phyloP scores from a whole-genome alignment of 2,329 filamentous ascomycete species.

The Fusarium cicatricum region DNA sequence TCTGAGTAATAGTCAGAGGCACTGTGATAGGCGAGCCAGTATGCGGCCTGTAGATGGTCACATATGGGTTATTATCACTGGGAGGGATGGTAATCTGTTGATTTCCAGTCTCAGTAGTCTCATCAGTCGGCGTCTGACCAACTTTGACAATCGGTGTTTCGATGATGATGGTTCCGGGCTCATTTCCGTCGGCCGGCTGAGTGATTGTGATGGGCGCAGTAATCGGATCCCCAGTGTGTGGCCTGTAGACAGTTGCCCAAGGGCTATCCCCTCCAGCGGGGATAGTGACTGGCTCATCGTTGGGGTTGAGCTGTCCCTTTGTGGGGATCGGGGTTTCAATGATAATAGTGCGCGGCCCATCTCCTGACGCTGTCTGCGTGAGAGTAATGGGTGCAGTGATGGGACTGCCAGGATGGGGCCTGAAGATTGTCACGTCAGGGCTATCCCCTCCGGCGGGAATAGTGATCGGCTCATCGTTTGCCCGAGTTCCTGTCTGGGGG shows the following conservation, averaged over 20 bases:
- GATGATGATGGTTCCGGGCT: conserved; percentile 27
- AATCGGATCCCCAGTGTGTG: conserved; percentile 29
- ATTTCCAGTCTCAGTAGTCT: conserved; percentile 9
- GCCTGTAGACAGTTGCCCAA: conserved; percentile 24
- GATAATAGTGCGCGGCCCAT: conserved; percentile 26
- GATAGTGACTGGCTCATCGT: conserved; percentile 20
- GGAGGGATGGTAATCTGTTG: conserved; percentile 24
- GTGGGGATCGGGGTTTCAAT: conserved; percentile 22
- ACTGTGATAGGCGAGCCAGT: conserved; percentile 9
- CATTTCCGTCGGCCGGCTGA: conserved; percentile 13
- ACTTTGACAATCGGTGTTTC: too few species aligned
- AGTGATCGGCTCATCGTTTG: conserved; percentile 3
- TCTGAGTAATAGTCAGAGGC: conserved; percentile 18
- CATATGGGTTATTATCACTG: conserved; percentile 10
- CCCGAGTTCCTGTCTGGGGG: neutral
- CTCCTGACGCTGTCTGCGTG: conserved; percentile 17
- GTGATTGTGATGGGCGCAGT: conserved; percentile 27
- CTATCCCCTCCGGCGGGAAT: neutral
- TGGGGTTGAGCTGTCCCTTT: conserved; percentile 3
- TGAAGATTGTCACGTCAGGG: conserved; percentile 26
- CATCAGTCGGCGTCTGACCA: neutral
- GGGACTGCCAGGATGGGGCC: conserved; percentile 18
- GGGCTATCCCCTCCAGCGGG: conserved; percentile 10
- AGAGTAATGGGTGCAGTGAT: conserved; percentile 19
- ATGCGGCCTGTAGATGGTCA: conserved; percentile 27